Evolutionary conservation across 495 filamentous ascomycete genomes (phyloP).

Genomic region (Corynascus novoguineensis): DNA sequence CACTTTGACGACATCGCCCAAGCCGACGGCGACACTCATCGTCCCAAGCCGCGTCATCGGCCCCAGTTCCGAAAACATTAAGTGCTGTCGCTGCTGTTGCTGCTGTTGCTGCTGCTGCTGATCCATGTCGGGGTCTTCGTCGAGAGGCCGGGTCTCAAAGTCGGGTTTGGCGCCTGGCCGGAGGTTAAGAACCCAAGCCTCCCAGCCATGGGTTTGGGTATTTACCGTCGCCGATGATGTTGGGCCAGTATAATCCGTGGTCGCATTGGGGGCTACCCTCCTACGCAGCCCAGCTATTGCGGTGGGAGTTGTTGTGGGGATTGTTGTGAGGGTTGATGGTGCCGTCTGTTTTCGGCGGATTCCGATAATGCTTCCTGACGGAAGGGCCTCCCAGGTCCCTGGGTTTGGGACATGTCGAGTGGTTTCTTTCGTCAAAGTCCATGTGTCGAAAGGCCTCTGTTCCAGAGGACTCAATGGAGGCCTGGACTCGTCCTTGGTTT

Average conservation of each 20-base stretch:
- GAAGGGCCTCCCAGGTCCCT: slow-evolving; percentile 44
- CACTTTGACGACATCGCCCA: slow-evolving; percentile 64
- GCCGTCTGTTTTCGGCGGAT: slow-evolving; percentile 29
- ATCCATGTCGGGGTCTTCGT: slow-evolving; percentile 26
- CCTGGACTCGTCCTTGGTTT: slow-evolving; percentile 37
- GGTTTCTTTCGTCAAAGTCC: slow-evolving; percentile 36
- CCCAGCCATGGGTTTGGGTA: slow-evolving; percentile 41
- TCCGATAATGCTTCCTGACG: slow-evolving; percentile 46
- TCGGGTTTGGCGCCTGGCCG: slow-evolving; percentile 33
- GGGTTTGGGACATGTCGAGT: slow-evolving; percentile 41
- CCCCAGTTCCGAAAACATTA: slow-evolving; percentile 56
- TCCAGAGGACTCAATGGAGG: slow-evolving; percentile 33
- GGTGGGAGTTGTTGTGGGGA: neutral
- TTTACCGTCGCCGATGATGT: slow-evolving; percentile 28
- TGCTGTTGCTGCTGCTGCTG: neutral
- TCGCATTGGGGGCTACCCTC: slow-evolving; percentile 2
- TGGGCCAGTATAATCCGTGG: neutral
- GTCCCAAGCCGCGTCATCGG: slow-evolving; percentile 55
- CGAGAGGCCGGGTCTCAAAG: slow-evolving; percentile 37
- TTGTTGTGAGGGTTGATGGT: slow-evolving; percentile 1
- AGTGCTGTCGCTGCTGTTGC: slow-evolving; percentile 21
- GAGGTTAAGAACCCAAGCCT: slow-evolving; percentile 57
- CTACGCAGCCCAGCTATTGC: neutral
- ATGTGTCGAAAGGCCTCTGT: slow-evolving; percentile 29
- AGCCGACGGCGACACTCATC: slow-evolving; percentile 55